phyloP scores from a whole-genome alignment of 495 filamentous ascomycete genomes.

The Neurospora sp. region DNA sequence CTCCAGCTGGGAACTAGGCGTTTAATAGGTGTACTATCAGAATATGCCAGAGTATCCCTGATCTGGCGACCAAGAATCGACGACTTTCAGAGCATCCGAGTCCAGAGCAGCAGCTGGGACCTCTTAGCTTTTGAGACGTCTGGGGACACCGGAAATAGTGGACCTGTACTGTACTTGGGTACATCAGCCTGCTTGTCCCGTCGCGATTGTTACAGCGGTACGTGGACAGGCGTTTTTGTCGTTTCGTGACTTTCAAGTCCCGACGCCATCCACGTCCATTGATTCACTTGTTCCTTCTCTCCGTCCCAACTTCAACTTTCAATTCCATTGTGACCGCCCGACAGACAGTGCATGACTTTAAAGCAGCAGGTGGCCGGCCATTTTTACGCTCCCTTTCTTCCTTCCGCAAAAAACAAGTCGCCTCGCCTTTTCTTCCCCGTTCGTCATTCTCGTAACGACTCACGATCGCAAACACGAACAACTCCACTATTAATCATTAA shows the following conservation, averaged over 20 bases:
- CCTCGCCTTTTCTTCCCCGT: not conserved
- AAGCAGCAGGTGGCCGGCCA: not conserved
- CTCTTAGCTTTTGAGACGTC: not conserved
- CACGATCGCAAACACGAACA: not conserved
- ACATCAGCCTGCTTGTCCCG: not conserved
- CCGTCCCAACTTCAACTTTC: not conserved
- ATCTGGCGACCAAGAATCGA: not conserved
- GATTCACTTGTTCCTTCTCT: not conserved
- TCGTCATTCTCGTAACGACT: not conserved
- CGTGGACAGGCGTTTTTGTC: not conserved
- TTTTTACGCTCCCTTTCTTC: not conserved
- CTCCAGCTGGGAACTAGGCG: not conserved
- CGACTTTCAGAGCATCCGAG: not conserved
- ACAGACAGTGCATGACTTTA: not conserved
- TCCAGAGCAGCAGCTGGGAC: not conserved
- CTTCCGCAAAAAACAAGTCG: not conserved
- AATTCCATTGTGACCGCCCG: not conserved
- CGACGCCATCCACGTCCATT: not conserved
- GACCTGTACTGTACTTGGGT: not conserved
- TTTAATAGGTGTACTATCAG: not conserved
- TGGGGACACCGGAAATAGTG: not conserved
- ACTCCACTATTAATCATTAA: conserved; percentile 1
- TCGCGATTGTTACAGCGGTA: not conserved
- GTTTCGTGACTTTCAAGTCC: not conserved
- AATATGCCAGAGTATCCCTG: not conserved